These are phyloP conservation scores for Melampsora larici-populina DNA, from an alignment of 1,284 basidiomycete genomes.

Conservation along the genomic window DNA sequence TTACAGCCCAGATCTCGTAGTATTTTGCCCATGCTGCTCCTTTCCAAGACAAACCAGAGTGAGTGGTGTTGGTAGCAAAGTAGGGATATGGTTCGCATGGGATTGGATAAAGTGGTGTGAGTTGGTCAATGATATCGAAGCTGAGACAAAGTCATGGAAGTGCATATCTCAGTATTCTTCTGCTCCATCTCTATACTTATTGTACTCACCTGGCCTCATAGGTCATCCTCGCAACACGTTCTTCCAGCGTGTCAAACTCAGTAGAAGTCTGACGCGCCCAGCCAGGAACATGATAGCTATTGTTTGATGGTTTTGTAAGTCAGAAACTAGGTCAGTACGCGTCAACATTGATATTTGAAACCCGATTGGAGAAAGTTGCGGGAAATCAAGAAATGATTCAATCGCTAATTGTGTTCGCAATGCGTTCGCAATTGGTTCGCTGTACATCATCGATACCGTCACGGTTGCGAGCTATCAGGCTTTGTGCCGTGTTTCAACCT, in stretches of 20 bases:
- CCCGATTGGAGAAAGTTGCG: no score
- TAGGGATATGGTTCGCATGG: constrained; percentile 6
- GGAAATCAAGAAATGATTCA: no score
- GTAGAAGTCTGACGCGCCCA: constrained; percentile 30
- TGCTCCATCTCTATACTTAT: neutral
- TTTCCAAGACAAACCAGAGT: constrained; percentile 24
- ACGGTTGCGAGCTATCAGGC: no score
- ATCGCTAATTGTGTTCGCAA: no score
- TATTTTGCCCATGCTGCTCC: constrained; percentile 27
- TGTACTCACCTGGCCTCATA: constrained; percentile 30
- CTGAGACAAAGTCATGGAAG: neutral
- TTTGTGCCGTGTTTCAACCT: no score
- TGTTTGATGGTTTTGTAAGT: neutral
- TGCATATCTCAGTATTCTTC: neutral
- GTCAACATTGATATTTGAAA: neutral
- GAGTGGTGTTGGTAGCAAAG: constrained; percentile 16
- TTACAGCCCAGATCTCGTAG: constrained; percentile 36
- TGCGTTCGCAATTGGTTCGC: no score
- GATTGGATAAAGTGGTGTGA: constrained; percentile 14
- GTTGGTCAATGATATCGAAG: constrained; percentile 16
- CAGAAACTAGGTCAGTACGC: neutral
- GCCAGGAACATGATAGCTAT: constrained; percentile 32
- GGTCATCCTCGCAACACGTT: constrained; percentile 7
- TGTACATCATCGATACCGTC: no score
- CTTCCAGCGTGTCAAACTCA: constrained; percentile 26